Conservation (phyloP, 2,329 filamentous ascomycete genomes). For the Penicillium sp. region DNA sequence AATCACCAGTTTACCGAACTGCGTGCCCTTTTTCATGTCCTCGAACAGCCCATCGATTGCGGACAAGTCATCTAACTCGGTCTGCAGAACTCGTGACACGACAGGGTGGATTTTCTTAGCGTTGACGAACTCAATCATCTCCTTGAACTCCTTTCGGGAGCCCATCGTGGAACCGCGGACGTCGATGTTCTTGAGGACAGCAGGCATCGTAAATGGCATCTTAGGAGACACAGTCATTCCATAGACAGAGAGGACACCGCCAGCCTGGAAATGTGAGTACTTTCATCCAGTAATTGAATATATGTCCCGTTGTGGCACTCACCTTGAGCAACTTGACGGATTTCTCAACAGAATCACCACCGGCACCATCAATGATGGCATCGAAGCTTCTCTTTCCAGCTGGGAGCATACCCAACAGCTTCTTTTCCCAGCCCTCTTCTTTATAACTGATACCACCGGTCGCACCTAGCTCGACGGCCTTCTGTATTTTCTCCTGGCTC, state of each 20-base stretch:
- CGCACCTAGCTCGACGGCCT: conserved; percentile 69
- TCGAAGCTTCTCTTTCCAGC: conserved; percentile 68
- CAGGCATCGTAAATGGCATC: conserved; percentile 82
- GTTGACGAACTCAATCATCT: conserved; percentile 82
- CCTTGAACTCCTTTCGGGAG: conserved; percentile 80
- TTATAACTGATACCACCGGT: conserved; percentile 80
- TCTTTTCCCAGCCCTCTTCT: conserved; percentile 75
- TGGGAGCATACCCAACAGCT: conserved; percentile 58
- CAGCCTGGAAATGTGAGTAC: conserved; percentile 47
- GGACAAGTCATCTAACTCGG: conserved; percentile 69
- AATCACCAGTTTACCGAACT: conserved; percentile 92
- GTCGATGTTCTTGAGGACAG: conserved; percentile 84
- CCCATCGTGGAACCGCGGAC: conserved; percentile 88
- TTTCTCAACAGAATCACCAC: conserved; percentile 75
- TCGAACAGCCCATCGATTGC: conserved; percentile 80
- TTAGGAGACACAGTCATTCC: conserved; percentile 86
- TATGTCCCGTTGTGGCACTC: conserved; percentile 13
- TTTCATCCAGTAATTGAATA: not conserved
- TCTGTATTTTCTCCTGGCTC: conserved; percentile 69
- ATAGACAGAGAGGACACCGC: conserved; percentile 81
- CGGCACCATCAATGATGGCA: conserved; percentile 85
- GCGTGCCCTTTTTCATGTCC: conserved; percentile 78
- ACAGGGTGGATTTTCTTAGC: conserved; percentile 71
- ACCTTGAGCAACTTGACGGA: conserved; percentile 67
- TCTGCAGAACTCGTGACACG: conserved; percentile 67